phyloP scores from a whole-genome alignment of 2,329 filamentous ascomycete genomes.

The Rhynchosporium agropyri region DNA sequence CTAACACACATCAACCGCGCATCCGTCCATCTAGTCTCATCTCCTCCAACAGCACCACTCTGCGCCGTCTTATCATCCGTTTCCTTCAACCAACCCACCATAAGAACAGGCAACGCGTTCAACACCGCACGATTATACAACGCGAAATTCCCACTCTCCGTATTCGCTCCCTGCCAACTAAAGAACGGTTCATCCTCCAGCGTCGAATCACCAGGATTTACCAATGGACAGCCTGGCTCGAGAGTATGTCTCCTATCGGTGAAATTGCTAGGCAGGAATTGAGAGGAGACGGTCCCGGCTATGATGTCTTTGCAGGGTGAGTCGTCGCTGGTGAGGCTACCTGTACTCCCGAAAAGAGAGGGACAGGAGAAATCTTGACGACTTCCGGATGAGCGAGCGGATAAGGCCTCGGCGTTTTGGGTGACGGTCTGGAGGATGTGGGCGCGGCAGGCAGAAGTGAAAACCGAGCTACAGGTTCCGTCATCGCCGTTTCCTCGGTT shows the following conservation, averaged over 20 bases:
- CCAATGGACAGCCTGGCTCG: background rate
- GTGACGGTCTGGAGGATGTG: constrained; percentile 8
- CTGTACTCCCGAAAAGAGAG: background rate
- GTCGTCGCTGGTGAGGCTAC: background rate
- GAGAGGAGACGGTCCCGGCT: constrained; percentile 2
- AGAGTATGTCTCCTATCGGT: background rate
- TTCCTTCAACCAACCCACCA: constrained; percentile 5
- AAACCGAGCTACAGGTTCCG: constrained; percentile 9
- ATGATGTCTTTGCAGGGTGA: constrained; percentile 4
- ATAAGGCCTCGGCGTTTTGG: background rate
- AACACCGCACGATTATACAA: constrained; percentile 9
- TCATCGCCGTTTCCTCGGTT: background rate
- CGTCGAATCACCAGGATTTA: constrained; percentile 1
- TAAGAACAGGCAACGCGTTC: constrained; percentile 13
- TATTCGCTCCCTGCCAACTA: background rate
- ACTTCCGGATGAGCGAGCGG: background rate
- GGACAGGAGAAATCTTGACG: background rate
- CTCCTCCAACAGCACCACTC: background rate
- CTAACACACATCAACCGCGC: constrained; percentile 12
- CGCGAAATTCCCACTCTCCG: constrained; percentile 2
- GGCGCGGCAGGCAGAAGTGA: background rate
- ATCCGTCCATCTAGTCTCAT: background rate
- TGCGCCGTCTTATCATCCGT: background rate
- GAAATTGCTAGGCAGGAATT: constrained; percentile 13
- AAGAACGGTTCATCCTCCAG: constrained; percentile 1